These are phyloP conservation scores for Diaporthe aspalathi DNA, from an alignment of 2,329 filamentous ascomycete genomes.

Conservation along the genomic window DNA sequence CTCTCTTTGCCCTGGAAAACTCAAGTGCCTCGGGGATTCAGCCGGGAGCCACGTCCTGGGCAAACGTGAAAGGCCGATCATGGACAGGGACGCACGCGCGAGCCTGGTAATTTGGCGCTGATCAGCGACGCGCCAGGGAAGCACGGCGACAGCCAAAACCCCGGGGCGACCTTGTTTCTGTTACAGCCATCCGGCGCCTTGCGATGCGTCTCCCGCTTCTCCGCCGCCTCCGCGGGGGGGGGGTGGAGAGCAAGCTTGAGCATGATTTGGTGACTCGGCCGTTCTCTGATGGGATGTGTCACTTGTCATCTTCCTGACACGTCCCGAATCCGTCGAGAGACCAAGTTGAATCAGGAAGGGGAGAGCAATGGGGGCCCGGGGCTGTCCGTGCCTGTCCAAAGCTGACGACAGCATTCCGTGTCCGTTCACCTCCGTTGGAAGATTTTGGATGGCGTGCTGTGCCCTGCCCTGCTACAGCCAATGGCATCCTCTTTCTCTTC, in stretches of 20 bases:
- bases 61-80: conserved; percentile 10
- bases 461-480: not conserved
- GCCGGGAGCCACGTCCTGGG: not conserved
- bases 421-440: not conserved
- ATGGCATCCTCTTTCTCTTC: not conserved
- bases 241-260: not conserved
- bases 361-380: not conserved
- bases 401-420: conserved; percentile 5
- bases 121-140: conserved; percentile 4
- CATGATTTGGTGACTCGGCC: conserved; percentile 12
- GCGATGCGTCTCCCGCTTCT: not conserved
- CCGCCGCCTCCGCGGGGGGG: not conserved
- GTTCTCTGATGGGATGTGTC: conserved; percentile 6
- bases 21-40: conserved; percentile 11
- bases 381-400: conserved; percentile 9
- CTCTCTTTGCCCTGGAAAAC: not conserved
- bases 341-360: not conserved
- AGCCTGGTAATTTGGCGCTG: conserved; percentile 1
- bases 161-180: not conserved
- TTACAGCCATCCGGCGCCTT: not conserved
- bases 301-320: conserved; percentile 13
- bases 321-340: not conserved
- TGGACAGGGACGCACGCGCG: conserved; percentile 1
- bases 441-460: not conserved
- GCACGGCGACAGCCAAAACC: conserved; percentile 3